Evolutionary conservation across 352 stramenopile species (phyloP), one percentile per base, ranked within the genome.

Genomic region (Paralagenidium karlingii): DNA sequence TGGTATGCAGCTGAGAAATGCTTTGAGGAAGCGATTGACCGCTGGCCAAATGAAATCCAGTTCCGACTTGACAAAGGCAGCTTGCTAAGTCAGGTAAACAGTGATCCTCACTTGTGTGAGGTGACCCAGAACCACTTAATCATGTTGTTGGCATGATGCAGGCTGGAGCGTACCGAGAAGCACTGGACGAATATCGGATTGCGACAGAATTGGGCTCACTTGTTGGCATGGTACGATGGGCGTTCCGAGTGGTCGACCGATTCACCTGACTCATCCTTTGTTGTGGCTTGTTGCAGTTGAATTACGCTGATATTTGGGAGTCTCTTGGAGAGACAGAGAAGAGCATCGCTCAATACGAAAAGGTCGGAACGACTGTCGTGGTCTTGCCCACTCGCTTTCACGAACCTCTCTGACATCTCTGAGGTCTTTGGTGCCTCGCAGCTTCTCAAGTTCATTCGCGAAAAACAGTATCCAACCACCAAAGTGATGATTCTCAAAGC

Each of bases 41-140:
- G 51, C 11, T 88, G 68, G 54, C 71, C 68, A 1, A 32, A 69
- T n/a, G 60, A 82, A 22, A 29, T 65, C 1, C 25, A 45, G 11
- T 82, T 86, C 45, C 56, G 60, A 30, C 74, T 79, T 43, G 68
- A 82, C 10, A 63, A 59, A 4, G 75, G 75, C 2, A 61, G 79
- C 30, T 45, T 84, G 43, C 33, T 83, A n/a, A n/a, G n/a, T n/a
- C n/a, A n/a, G n/a, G n/a, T n/a, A 37, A 37, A 19, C 31, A n/a
- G 8, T n/a, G 11, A 19, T 8, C 31, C 10, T 37, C 31, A 19
- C 31, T 8, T 19, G 10, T 10, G 11, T 8, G 31, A 37, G 10
- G 3, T 19, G 24, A 5, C 31, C 31, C 8, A 37, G 31, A 5
- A 19, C 20, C 15, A 19, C 20, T n/a, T 8, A 19, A 15, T 37